Evolutionary conservation across 805 yeast genomes (phyloP), one percentile per base, ranked within the genome.

Genomic region (Debaryomyces hansenii): DNA sequence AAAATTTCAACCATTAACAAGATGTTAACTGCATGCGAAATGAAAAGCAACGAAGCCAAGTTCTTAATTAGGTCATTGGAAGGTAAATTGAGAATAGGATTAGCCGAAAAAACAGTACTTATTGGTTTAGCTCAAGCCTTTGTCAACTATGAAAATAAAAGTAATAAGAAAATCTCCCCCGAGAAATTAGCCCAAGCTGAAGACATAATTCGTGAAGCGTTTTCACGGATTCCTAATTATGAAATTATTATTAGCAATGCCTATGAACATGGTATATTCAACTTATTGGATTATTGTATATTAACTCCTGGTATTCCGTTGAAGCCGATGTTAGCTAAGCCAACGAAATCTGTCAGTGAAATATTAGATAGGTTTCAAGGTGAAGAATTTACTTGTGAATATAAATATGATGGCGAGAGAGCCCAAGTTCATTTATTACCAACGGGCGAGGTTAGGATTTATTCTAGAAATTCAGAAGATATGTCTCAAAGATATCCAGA

Each of bases 241-340:
- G 96, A 87, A 55, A 68, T 87, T 4, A 74, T 94, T 12, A 85
- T 94, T 42, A 74, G 76, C 8, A 78, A 82, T 1, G 84, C 90
- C 1, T 62, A 86, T 48, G 70, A 82, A 37, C 60, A 81, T 55
- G 98, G 98, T 0, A 75, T 92, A 2, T 66, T 74, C 54, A 73
- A 85, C 32, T 61, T 94, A 36, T 70, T 78, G 40, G 83, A 85
- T 8, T 79, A 84, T 53, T 84, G 95, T 56, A 82, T 82, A 34
- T 70, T 94, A 50, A 83, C 85, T 8, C 96, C 99, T 0, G 98
- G 98, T 1, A 83, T 94, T 4, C 99, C 99, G 0, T 74, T 94
- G 56, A 92, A 91, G 62, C 99, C 99, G 0, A 94, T 94, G 99
- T 79, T 94, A 58, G 99, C 99, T 5, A 94, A 92, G 62, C 99